Evolutionary conservation across 2,329 filamentous ascomycete genomes (phyloP), one percentile per base, ranked within the genome.

Genomic region (Hirsutella minnesotensis): DNA sequence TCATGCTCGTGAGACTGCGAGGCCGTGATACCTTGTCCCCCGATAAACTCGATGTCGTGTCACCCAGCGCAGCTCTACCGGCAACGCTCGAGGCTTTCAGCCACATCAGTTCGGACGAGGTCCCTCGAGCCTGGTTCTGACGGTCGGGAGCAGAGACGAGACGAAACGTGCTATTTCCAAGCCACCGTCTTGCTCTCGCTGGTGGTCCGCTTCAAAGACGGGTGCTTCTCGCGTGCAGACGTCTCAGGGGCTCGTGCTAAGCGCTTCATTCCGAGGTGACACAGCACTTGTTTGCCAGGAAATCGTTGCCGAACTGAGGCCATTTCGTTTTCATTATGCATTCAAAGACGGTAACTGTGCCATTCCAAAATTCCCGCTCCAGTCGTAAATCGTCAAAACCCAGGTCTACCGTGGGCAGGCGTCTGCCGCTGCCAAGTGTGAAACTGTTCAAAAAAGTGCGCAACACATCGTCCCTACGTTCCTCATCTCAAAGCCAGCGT

Each of bases 401-500:
- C 27, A 24, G n/a, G 27, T 39, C 24, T 30, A 8, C 21, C 20
- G 5, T n/a, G 31, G 4, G 33, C 34, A 19, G 9, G 21, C 13
- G n/a, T 18, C 19, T 19, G 35, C 22, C 9, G 9, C 33, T n/a
- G 9, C 33, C 33, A 22, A 9, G 41, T 33, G 37, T 37, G 30
- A 38, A 29, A 38, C 38, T 44, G 39, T 36, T 27, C 44, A 46
- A 27, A 41, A 41, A 39, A 7, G 24, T 39, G 13, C 33, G 21
- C 39, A 24, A 39, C 27, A 38, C n/a, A 19, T 35, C 33, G 18
- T n/a, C 33, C 15, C n/a, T 35, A 18, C 30, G 18, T 38, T 3
- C 44, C 39, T 52, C 49, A 66, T 49, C 63, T 54, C 39, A 66
- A 48, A 13, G 60, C 56, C 44, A 66, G 40, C 31, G 59, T 64